Conservation (phyloP, 306 rosid species). For the Inga leiocalycina region DNA sequence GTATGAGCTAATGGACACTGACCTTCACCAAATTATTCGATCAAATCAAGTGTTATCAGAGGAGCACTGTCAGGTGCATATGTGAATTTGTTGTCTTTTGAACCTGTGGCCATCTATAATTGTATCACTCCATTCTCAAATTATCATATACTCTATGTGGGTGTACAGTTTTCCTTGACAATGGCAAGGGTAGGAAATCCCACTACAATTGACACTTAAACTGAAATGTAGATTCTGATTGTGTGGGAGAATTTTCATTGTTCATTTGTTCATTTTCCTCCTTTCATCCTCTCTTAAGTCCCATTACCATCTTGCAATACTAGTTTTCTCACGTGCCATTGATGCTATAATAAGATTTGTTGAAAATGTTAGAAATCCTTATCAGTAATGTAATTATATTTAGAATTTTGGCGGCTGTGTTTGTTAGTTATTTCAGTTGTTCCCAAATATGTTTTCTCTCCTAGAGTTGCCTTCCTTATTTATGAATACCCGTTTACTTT, state of each 20-base stretch:
- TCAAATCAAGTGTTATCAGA: slow-evolving; percentile 51
- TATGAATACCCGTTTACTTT: background rate
- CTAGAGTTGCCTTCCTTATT: background rate
- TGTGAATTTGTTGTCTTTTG: background rate
- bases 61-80: slow-evolving; percentile 51
- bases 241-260: background rate
- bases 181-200: background rate
- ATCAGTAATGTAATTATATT: background rate
- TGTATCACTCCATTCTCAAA: background rate
- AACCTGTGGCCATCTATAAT: background rate
- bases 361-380: background rate
- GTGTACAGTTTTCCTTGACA: background rate
- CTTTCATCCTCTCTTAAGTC: background rate
- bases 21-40: slow-evolving; percentile 57
- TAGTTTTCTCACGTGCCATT: background rate
- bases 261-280: background rate
- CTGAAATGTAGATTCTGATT: background rate
- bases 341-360: background rate
- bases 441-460: background rate
- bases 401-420: background rate
- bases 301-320: background rate
- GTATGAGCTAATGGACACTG: slow-evolving; percentile 60
- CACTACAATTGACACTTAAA: background rate
- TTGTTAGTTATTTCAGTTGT: background rate
- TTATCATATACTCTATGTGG: background rate